phyloP scores from a whole-genome alignment of 2,329 filamentous ascomycete genomes.

The Bipolaris cookei region DNA sequence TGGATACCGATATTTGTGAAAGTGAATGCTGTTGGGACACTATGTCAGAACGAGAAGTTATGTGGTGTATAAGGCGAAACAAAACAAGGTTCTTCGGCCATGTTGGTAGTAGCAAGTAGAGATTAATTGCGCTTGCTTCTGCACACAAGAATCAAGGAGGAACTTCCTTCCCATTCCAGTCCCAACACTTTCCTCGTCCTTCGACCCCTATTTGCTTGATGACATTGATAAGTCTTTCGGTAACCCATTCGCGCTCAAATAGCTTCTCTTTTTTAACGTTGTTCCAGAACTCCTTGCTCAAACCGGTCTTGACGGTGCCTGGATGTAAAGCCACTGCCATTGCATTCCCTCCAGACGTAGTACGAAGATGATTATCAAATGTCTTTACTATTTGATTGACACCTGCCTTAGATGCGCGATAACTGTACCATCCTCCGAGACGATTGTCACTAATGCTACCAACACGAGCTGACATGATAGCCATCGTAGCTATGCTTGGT shows the following conservation, averaged over 20 bases:
- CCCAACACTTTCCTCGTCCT: slow-evolving; percentile 49
- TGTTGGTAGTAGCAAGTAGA: neutral
- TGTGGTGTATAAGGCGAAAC: neutral
- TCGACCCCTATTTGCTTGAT: slow-evolving; percentile 68
- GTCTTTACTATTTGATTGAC: slow-evolving; percentile 74
- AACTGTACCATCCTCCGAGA: slow-evolving; percentile 81
- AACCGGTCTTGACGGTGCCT: slow-evolving; percentile 77
- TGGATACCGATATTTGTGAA: neutral
- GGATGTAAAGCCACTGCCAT: slow-evolving; percentile 76
- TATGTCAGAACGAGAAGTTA: neutral
- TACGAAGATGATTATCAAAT: slow-evolving; percentile 70
- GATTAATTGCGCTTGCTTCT: slow-evolving; percentile 4
- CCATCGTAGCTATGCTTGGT: slow-evolving; percentile 66
- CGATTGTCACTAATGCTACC: slow-evolving; percentile 75
- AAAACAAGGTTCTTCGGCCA: neutral
- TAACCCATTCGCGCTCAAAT: slow-evolving; percentile 71
- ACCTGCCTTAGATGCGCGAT: slow-evolving; percentile 76
- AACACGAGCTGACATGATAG: slow-evolving; percentile 79
- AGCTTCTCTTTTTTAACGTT: slow-evolving; percentile 67
- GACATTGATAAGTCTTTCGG: slow-evolving; percentile 68
- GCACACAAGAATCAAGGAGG: slow-evolving; percentile 34
- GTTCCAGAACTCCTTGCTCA: slow-evolving; percentile 75
- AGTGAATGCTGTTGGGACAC: neutral
- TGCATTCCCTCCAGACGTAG: slow-evolving; percentile 65
- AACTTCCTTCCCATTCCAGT: slow-evolving; percentile 50